Conservation (phyloP, 176 grass and related monocot species). For the Aegilops sharonensis region DNA sequence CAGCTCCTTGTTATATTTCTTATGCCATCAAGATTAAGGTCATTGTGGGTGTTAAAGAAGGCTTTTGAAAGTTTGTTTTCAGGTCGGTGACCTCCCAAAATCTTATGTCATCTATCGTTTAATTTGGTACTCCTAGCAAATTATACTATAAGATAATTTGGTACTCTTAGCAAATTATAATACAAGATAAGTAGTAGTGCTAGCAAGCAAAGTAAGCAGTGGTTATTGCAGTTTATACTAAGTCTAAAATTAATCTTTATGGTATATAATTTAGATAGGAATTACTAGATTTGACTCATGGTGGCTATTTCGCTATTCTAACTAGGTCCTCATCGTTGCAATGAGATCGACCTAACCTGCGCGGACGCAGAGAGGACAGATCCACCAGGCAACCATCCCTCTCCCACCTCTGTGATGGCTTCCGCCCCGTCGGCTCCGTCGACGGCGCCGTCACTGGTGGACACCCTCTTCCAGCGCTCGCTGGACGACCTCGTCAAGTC, state of each 20-base stretch:
- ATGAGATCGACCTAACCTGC: not conserved
- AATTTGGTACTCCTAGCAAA: too few species aligned
- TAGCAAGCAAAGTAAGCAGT: too few species aligned
- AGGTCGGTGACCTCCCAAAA: too few species aligned
- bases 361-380: not conserved
- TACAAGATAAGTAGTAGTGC: too few species aligned
- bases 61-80: too few species aligned
- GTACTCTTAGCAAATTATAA: too few species aligned
- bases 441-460: conserved; percentile 56
- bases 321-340: not conserved
- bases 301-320: not conserved
- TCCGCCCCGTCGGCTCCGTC: conserved; percentile 16
- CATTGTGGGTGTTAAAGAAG: too few species aligned
- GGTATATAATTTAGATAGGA: not conserved
- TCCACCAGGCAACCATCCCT: not conserved
- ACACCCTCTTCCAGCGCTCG: conserved; percentile 81
- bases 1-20: too few species aligned
- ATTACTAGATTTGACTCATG: not conserved
- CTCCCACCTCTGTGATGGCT: conserved; percentile 37
- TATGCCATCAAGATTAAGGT: too few species aligned
- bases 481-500: conserved; percentile 82
- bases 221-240: too few species aligned
- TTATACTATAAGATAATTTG: too few species aligned
- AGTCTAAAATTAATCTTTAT: not conserved
- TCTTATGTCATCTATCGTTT: too few species aligned